A percentile compares a stretch with the other conserved stretches of the same genome.
phyloP scores from a whole-genome alignment of 2,329 filamentous ascomycete species.

The Penicillium psychrosexuale region DNA sequence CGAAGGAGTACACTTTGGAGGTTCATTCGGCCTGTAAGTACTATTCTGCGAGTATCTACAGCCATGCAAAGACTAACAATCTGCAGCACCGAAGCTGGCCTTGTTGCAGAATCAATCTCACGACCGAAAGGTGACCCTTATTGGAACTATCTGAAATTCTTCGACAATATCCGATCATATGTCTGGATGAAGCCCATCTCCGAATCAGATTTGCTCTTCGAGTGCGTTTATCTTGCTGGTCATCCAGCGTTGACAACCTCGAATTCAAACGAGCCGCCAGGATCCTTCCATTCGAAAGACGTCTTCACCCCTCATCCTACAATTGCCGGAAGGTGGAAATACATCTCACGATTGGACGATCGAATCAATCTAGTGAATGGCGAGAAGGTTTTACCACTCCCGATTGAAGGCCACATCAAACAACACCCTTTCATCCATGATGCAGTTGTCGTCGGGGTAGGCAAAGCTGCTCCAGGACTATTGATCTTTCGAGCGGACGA shows the following conservation, averaged over 20 bases:
- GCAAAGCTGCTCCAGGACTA: slow-evolving; percentile 27
- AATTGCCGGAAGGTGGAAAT: slow-evolving; percentile 34
- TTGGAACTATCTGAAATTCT: slow-evolving; percentile 46
- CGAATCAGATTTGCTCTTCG: slow-evolving; percentile 20
- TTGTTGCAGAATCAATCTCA: slow-evolving; percentile 43
- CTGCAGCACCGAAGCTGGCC: slow-evolving; percentile 43
- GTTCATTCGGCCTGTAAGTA: slow-evolving; percentile 44
- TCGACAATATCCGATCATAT: slow-evolving; percentile 36
- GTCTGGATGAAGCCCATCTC: slow-evolving; percentile 40
- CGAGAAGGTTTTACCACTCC: slow-evolving; percentile 35
- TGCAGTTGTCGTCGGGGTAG: slow-evolving; percentile 31
- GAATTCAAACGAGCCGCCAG: slow-evolving; percentile 33
- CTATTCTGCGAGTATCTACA: neutral
- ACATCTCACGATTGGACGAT: slow-evolving; percentile 33
- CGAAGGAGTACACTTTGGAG: slow-evolving; percentile 38
- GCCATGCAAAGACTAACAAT: slow-evolving; percentile 5
- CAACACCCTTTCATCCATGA: slow-evolving; percentile 32
- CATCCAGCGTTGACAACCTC: slow-evolving; percentile 33
- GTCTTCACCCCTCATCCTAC: slow-evolving; percentile 33
- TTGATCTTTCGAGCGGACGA: slow-evolving; percentile 28
- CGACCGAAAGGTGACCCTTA: slow-evolving; percentile 38
- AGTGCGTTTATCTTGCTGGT: slow-evolving; percentile 32
- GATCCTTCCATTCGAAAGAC: slow-evolving; percentile 35
- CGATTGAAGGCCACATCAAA: slow-evolving; percentile 34
- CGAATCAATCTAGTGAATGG: slow-evolving; percentile 34